phyloP scores from a whole-genome alignment of 164 flowering plant genomes.

The Pachysandra terminalis region DNA sequence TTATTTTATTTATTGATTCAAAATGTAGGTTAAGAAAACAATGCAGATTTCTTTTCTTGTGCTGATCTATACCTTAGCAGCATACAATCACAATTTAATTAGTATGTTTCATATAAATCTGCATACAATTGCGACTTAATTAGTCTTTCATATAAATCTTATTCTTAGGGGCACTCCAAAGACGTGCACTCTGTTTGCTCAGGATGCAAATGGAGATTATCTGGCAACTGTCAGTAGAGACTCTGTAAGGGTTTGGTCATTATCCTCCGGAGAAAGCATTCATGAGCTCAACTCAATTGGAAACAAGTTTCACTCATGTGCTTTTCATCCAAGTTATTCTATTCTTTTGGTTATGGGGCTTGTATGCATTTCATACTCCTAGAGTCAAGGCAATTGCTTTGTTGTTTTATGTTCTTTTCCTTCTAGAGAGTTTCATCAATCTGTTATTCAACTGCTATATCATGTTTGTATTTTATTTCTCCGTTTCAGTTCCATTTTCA shows the following conservation, averaged over 20 bases:
- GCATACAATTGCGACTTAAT: too few relatives aligned
- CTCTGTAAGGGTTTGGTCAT: conserved; percentile 73
- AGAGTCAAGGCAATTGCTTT: conserved; percentile 50
- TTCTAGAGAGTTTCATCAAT: neutral
- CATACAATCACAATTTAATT: too few relatives aligned
- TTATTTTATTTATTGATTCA: too few relatives aligned
- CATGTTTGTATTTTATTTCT: conserved; percentile 14
- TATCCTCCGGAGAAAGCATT: conserved; percentile 69
- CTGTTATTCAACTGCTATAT: conserved; percentile 9
- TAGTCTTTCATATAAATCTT: too few relatives aligned
- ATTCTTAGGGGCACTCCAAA: conserved; percentile 62
- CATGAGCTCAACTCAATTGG: conserved; percentile 74
- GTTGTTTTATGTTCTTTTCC: neutral
- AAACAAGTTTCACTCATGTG: conserved; percentile 83
- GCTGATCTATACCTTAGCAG: too few relatives aligned
- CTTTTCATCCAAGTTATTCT: conserved; percentile 77
- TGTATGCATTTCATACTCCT: conserved; percentile 49
- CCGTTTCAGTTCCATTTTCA: conserved; percentile 70
- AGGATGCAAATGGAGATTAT: conserved; percentile 80
- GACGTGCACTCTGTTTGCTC: conserved; percentile 70
- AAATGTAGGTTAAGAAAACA: neutral
- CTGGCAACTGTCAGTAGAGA: conserved; percentile 82
- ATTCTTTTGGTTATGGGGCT: conserved; percentile 68
- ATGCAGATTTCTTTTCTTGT: neutral
- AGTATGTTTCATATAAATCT: too few relatives aligned